These are phyloP conservation scores for Cladorrhinum sp. DNA, from an alignment of 2,329 filamentous ascomycete species.

Conservation along the genomic window DNA sequence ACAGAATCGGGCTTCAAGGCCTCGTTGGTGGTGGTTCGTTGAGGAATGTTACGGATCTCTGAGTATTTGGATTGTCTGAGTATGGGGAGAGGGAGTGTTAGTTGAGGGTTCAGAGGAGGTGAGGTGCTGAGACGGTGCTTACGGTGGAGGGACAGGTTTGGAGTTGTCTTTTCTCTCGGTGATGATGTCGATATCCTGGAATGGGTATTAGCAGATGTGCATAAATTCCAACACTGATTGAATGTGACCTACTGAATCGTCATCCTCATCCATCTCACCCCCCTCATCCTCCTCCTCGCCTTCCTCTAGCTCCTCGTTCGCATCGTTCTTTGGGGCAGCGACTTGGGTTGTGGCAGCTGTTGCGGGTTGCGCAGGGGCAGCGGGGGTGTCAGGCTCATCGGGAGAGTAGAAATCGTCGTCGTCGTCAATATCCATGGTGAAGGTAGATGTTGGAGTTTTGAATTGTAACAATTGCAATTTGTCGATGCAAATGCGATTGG, in stretches of 20 bases:
- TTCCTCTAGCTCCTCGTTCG: constrained; percentile 56
- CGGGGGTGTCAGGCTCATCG: constrained; percentile 48
- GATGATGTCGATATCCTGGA: constrained; percentile 65
- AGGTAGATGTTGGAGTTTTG: not conserved
- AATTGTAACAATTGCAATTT: not conserved
- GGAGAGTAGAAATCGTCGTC: constrained; percentile 66
- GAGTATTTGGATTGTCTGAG: constrained; percentile 59
- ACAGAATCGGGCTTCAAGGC: constrained; percentile 43
- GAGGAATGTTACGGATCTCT: constrained; percentile 63
- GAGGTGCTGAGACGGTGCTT: constrained; percentile 31
- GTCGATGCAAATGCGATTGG: not conserved
- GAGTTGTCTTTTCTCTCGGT: constrained; percentile 64
- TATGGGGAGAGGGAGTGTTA: not conserved
- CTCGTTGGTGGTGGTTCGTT: constrained; percentile 55
- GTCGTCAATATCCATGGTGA: constrained; percentile 63
- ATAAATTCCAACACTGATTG: not conserved
- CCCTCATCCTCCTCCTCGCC: constrained; percentile 63
- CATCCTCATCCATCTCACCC: constrained; percentile 59
- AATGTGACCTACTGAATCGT: constrained; percentile 45
- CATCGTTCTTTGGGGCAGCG: constrained; percentile 33
- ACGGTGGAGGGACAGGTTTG: constrained; percentile 58
- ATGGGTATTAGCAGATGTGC: not conserved
- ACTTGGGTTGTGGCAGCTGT: constrained; percentile 26
- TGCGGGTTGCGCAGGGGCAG: constrained; percentile 27
- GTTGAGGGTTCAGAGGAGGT: not conserved